Base-by-base conservation (phyloP, 2,329 filamentous ascomycete species). In the Mariannaea elegans region DNA sequence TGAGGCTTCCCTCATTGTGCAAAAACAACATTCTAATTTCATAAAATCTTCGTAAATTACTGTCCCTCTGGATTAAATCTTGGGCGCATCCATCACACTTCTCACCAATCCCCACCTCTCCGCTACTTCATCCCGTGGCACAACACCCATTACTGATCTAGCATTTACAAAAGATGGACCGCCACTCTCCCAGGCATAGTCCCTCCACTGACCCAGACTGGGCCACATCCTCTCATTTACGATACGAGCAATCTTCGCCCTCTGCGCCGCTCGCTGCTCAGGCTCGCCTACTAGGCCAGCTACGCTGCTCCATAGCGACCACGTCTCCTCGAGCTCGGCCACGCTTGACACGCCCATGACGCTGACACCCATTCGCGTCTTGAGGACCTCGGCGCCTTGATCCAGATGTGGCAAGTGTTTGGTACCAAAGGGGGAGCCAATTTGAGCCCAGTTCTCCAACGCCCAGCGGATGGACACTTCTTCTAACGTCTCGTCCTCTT, bases 391-490 rank as follows among this genome's bases (percentile, higher is more conserved):
- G 52, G 56, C 19, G 10, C 55, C 32, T 4, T 55, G 19, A 12
- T 53, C 46, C 29, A 63, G 61, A 9, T 65, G 64, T 9, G 63
- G 64, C 2, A 64, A 48, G 2, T 70, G 18, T n/a, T 49, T 71
- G 5, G 72, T 81, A 47, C 82, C 81, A 59, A 80, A 75, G 0
- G 63, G 69, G 0, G 78, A 80, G 1, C 84, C 87, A 0, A 77
- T 73, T 16, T 79, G 74, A 0, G 82, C 78, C 87, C 87, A 90
- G 46, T 81, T 82, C 58, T 87, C 83, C 51, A 97, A 80, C 2
- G 92, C 88, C 81, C 90, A 98, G 4, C 93, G 87, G 56, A 97
- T 93, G 1, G 93, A 89, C 14, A 97, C 86, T 46, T 91, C 88
- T 76, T 97, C 94, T 6, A 98, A 79, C 62, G 86, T 89, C 75